A percentile compares a stretch with the other conserved stretches of the same genome.
Conservation (phyloP, 179 eudicot species). For the Carnegiea gigantea region DNA sequence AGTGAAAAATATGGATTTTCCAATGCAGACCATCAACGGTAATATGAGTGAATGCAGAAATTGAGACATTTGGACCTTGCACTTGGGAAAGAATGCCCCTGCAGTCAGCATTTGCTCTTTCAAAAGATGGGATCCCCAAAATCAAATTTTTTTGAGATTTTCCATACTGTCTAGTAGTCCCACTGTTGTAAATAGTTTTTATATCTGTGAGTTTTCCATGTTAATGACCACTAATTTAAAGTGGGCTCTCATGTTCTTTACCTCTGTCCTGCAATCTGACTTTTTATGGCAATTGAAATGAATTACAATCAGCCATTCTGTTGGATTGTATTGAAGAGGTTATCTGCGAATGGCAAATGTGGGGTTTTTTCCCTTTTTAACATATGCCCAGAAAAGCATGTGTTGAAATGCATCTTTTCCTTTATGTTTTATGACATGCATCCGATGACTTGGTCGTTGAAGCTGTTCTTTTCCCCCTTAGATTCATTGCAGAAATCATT, state of each 20-base stretch:
- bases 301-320: not conserved
- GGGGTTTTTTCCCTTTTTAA: not conserved
- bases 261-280: not conserved
- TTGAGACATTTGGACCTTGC: too few species aligned
- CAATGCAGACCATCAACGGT: too few species aligned
- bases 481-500: not conserved
- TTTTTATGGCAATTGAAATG: not conserved
- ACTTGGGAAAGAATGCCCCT: constrained; percentile 78
- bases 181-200: not conserved
- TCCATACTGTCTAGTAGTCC: constrained; percentile 49
- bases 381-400: not conserved
- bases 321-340: not conserved
- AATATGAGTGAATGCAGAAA: too few species aligned
- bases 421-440: too few species aligned
- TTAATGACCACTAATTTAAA: constrained; percentile 12
- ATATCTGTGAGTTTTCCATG: not conserved
- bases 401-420: not conserved
- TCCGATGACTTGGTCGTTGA: not conserved
- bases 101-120: constrained; percentile 25
- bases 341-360: too few species aligned
- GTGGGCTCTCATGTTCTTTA: not conserved
- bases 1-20: too few species aligned
- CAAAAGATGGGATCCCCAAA: constrained; percentile 56
- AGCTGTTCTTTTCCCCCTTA: not conserved
- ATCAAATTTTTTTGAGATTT: constrained; percentile 74